phyloP scores from a whole-genome alignment of 73 alveolate species.

The Paramecium tetraurelia region DNA sequence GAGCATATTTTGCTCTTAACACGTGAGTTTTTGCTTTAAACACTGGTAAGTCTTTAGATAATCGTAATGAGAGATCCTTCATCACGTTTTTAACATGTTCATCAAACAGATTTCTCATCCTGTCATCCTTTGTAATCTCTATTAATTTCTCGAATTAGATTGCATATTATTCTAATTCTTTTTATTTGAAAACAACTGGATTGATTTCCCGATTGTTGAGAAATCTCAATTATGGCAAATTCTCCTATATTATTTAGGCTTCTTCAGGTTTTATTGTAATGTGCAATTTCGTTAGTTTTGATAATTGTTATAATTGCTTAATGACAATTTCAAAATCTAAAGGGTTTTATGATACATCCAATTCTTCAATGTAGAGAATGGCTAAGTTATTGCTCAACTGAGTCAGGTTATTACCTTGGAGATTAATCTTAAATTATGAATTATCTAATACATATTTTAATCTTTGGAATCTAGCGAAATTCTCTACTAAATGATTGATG shows the following conservation, averaged over 20 bases:
- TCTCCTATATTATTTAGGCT: neutral
- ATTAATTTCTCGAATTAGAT: conserved; percentile 72
- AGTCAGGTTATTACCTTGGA: conserved; percentile 15
- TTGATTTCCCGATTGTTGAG: neutral
- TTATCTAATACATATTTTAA: neutral
- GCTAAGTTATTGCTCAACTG: neutral
- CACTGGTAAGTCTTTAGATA: conserved; percentile 24
- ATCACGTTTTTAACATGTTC: conserved; percentile 69
- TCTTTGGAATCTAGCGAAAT: neutral
- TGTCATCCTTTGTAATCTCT: conserved; percentile 69
- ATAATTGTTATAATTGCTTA: neutral
- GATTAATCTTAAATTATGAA: neutral
- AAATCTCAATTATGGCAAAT: conserved; percentile 1
- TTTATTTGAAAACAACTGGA: conserved; percentile 42
- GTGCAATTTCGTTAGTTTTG: neutral
- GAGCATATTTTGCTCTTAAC: conserved; percentile 52
- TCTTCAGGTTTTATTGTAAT: neutral
- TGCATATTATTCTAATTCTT: conserved; percentile 79
- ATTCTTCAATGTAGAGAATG: neutral
- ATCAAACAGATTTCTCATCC: conserved; percentile 77
- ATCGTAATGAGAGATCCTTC: conserved; percentile 65
- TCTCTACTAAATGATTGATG: neutral
- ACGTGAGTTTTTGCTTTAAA: conserved; percentile 9
- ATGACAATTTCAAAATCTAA: neutral
- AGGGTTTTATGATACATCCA: conserved; percentile 16